These are phyloP conservation scores for Wickerhamiella allomyrinae DNA, from an alignment of 805 yeast species.

Conservation along the genomic window DNA sequence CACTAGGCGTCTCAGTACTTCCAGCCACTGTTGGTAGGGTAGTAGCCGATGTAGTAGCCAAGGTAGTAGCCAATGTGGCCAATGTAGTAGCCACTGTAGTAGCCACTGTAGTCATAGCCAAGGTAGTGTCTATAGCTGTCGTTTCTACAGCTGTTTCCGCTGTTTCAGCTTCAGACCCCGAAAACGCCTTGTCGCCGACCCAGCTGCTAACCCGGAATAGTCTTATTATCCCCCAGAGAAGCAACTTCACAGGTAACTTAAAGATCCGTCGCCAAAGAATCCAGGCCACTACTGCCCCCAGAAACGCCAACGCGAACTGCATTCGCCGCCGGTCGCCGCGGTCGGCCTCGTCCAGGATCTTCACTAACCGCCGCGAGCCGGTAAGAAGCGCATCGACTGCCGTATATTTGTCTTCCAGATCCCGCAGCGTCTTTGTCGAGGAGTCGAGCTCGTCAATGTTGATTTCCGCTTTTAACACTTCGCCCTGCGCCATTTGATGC, in stretches of 20 bases:
- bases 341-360: constrained; percentile 29
- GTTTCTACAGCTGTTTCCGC: no score
- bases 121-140: no score
- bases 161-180: no score
- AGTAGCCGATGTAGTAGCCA: no score
- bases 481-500: constrained; percentile 26
- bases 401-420: constrained; percentile 24
- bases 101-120: no score
- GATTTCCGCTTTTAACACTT: constrained; percentile 25
- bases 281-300: constrained; percentile 25
- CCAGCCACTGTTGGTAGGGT: no score
- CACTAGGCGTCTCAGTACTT: no score
- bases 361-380: constrained; percentile 25
- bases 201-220: no score
- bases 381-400: constrained; percentile 26
- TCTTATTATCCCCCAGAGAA: constrained; percentile 20
- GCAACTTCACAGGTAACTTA: constrained; percentile 23
- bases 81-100: no score
- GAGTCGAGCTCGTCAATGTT: constrained; percentile 28
- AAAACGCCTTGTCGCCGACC: no score
- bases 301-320: constrained; percentile 26
- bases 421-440: constrained; percentile 23
- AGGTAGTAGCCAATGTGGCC: no score
- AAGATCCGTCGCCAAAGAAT: constrained; percentile 27
- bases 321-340: constrained; percentile 26